Evolutionary conservation across 2,329 filamentous ascomycete species (phyloP).

Genomic region (Byssothecium circinans): DNA sequence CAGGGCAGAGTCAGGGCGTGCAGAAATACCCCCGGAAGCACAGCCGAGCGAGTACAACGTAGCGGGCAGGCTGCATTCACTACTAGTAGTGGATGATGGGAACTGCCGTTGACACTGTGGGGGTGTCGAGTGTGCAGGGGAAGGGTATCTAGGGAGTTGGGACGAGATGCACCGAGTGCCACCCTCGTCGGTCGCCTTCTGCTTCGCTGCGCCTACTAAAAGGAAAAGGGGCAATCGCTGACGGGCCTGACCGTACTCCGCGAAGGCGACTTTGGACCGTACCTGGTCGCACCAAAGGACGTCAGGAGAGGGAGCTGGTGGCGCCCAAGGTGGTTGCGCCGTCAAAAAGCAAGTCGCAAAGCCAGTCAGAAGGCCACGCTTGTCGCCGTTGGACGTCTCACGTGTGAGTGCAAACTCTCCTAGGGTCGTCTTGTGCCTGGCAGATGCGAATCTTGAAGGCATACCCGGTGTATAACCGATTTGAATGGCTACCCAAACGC

Average conservation of each 20-base stretch:
- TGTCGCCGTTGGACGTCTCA: conserved; percentile 31
- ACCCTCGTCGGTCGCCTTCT: conserved; percentile 1
- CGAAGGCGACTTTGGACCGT: no score
- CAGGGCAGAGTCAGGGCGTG: no score
- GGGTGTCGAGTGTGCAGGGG: conserved; percentile 25
- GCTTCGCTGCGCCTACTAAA: no score
- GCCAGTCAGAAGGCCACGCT: conserved; percentile 8
- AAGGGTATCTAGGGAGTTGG: background rate
- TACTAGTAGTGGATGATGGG: conserved; percentile 27
- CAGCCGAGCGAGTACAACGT: conserved; percentile 13
- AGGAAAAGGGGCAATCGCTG: no score
- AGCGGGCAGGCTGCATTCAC: background rate
- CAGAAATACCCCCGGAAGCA: conserved; percentile 12
- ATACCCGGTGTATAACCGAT: no score
- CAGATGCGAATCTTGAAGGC: no score
- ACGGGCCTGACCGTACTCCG: no score
- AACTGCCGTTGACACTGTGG: conserved; percentile 40
- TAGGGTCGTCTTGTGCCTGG: background rate
- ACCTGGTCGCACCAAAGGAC: no score
- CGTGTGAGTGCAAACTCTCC: background rate
- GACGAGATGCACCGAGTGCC: background rate
- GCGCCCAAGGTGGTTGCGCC: no score
- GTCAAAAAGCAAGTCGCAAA: no score
- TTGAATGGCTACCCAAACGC: no score
- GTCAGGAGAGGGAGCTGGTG: no score